Percentiles rank a stretch among this genome's conserved stretches.
phyloP scores from a whole-genome alignment of 2,329 filamentous ascomycete species.

The Pseudocercospora vitis region DNA sequence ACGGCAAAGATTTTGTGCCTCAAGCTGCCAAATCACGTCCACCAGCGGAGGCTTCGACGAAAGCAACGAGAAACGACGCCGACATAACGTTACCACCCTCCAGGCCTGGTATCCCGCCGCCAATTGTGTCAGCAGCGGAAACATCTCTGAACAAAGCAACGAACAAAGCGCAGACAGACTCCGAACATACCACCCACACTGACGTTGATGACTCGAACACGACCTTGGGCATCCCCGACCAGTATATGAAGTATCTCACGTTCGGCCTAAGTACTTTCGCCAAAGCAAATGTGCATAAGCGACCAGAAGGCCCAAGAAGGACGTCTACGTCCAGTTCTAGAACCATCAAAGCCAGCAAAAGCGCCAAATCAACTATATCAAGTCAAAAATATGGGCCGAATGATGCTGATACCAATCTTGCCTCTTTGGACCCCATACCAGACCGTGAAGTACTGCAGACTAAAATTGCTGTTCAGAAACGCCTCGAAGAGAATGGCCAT shows the following conservation, averaged over 20 bases:
- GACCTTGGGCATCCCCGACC: conserved; percentile 47
- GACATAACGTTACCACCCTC: conserved; percentile 17
- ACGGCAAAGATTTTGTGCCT: conserved; percentile 18
- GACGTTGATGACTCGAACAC: conserved; percentile 31
- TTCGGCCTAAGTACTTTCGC: conserved; percentile 44
- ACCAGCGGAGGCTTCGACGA: not conserved
- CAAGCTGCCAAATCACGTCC: not conserved
- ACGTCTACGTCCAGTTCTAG: conserved; percentile 30
- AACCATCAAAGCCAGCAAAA: conserved; percentile 24
- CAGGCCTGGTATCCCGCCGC: conserved; percentile 47
- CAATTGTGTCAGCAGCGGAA: conserved; percentile 49
- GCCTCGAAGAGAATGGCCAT: conserved; percentile 50
- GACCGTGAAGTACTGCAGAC: conserved; percentile 55
- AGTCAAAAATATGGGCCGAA: conserved; percentile 18
- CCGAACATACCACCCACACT: conserved; percentile 1
- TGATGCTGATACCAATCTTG: conserved; percentile 23
- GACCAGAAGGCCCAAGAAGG: conserved; percentile 25
- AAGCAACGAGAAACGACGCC: not conserved
- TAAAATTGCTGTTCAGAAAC: conserved; percentile 58
- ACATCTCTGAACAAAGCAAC: conserved; percentile 47
- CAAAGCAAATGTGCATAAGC: conserved; percentile 27
- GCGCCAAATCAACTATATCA: conserved; percentile 10
- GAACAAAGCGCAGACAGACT: conserved; percentile 36
- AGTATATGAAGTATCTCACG: conserved; percentile 53
- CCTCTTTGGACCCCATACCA: conserved; percentile 37